A percentile compares a stretch with the other conserved stretches of the same genome.
phyloP scores from a whole-genome alignment of 1,284 basidiomycete species.

The Inonotus hispidus region DNA sequence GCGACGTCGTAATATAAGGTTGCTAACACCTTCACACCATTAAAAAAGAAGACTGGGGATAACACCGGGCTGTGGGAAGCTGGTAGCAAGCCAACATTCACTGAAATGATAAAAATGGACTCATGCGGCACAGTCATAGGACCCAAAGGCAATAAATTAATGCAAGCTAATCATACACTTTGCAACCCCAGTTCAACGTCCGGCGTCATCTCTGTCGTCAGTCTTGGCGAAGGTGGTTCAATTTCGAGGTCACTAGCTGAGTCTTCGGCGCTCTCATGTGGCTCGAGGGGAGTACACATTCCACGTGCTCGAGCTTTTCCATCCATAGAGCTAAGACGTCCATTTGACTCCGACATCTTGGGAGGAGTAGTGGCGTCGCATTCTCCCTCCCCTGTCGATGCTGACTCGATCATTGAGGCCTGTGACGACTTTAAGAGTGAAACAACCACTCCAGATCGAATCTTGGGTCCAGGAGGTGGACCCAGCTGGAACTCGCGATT shows the following conservation, averaged over 20 bases:
- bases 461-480: constrained; percentile 17
- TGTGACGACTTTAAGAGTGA: background rate
- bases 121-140: background rate
- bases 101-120: too few relatives aligned
- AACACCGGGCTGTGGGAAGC: too few relatives aligned
- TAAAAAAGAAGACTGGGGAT: too few relatives aligned
- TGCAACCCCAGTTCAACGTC: background rate
- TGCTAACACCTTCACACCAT: too few relatives aligned
- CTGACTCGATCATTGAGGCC: background rate
- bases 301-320: background rate
- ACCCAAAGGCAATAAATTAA: background rate
- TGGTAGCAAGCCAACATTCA: too few relatives aligned
- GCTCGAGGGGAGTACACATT: too few relatives aligned
- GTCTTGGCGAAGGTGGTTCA: constrained; percentile 1
- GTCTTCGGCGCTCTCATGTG: background rate
- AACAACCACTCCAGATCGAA: constrained; percentile 16
- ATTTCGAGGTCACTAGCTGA: constrained; percentile 17
- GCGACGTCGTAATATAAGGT: background rate
- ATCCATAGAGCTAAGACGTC: background rate
- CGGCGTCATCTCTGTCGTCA: background rate
- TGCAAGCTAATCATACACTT: background rate
- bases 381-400: background rate
- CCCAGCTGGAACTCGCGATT: constrained; percentile 14
- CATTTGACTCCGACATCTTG: background rate
- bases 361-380: background rate